A percentile compares a stretch with the other conserved stretches of the same genome.
phyloP scores from a whole-genome alignment of 2,329 filamentous ascomycete genomes.

The Tolypocladium amazonense region DNA sequence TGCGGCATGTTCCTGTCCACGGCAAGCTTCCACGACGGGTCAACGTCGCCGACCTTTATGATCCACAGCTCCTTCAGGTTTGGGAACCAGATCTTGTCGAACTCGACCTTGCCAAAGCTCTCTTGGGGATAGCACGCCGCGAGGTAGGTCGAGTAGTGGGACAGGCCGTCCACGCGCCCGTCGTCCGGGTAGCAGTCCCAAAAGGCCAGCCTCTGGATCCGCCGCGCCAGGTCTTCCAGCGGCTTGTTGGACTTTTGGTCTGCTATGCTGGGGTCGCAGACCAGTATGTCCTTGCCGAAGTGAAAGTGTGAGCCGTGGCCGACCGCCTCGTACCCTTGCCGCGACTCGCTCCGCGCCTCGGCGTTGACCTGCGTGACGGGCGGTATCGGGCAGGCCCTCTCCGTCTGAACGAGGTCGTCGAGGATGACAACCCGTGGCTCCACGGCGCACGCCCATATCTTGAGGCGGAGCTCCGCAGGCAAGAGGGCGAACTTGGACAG shows the following conservation, averaged over 20 bases:
- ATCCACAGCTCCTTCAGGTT: constrained; percentile 27
- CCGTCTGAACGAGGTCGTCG: constrained; percentile 20
- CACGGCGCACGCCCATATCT: constrained; percentile 24
- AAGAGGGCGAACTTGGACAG: constrained; percentile 16
- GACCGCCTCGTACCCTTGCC: constrained; percentile 22
- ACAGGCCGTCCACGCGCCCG: constrained; percentile 20
- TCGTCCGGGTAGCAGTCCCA: constrained; percentile 31
- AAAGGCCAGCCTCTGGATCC: constrained; percentile 23
- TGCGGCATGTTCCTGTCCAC: constrained; percentile 19
- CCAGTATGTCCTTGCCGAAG: constrained; percentile 24
- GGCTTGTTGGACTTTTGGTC: constrained; percentile 19
- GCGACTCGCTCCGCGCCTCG: constrained; percentile 22
- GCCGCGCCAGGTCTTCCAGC: constrained; percentile 21
- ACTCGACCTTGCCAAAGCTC: constrained; percentile 21
- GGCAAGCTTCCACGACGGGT: constrained; percentile 23
- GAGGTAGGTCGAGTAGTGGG: constrained; percentile 24
- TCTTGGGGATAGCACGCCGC: constrained; percentile 19
- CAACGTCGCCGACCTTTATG: constrained; percentile 27
- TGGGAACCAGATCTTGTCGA: constrained; percentile 27
- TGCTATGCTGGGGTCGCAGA: constrained; percentile 25
- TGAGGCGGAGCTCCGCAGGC: constrained; percentile 25
- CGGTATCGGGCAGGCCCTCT: constrained; percentile 21
- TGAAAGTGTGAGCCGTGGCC: constrained; percentile 24
- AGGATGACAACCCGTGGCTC: constrained; percentile 25
- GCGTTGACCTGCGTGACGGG: constrained; percentile 24